A percentile compares a stretch with the other conserved stretches of the same genome.
Conservation (phyloP, 2,329 filamentous ascomycete genomes). For the Coniochaeta sp. region DNA sequence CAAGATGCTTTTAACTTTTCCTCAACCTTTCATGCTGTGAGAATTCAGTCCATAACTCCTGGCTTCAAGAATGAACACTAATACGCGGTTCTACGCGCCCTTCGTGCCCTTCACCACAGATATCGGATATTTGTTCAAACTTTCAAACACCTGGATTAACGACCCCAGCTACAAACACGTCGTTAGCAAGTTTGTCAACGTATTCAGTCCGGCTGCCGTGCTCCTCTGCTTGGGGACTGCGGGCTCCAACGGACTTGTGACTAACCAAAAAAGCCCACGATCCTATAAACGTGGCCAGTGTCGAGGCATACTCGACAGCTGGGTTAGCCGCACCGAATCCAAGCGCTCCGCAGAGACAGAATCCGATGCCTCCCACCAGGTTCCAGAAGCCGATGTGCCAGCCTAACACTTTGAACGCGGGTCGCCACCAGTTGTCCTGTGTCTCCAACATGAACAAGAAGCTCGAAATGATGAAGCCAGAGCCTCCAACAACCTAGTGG, state of each 20-base stretch:
- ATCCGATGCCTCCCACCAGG: slow-evolving; percentile 54
- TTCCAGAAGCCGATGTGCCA: slow-evolving; percentile 66
- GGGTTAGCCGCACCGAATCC: slow-evolving; percentile 36
- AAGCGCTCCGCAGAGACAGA: slow-evolving; percentile 53
- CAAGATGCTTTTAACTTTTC: background rate
- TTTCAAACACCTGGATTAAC: slow-evolving; percentile 23
- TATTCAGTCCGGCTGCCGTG: background rate
- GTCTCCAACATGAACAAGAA: slow-evolving; percentile 60
- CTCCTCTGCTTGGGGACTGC: background rate
- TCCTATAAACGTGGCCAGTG: slow-evolving; percentile 41
- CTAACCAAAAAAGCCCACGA: slow-evolving; percentile 40
- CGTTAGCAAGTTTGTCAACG: background rate
- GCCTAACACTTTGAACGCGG: slow-evolving; percentile 47
- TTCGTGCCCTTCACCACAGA: background rate
- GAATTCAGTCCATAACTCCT: background rate
- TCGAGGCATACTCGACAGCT: slow-evolving; percentile 37
- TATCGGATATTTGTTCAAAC: slow-evolving; percentile 23
- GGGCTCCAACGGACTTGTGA: background rate
- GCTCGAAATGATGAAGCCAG: slow-evolving; percentile 52
- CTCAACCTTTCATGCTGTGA: background rate
- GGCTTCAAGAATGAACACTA: background rate
- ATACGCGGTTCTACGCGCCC: background rate
- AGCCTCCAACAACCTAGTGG: slow-evolving; percentile 45
- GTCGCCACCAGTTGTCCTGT: slow-evolving; percentile 55
- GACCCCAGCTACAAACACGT: slow-evolving; percentile 17